phyloP scores from a whole-genome alignment of 1,139 yeast species.

The Geotrichum citri-aurantii region DNA sequence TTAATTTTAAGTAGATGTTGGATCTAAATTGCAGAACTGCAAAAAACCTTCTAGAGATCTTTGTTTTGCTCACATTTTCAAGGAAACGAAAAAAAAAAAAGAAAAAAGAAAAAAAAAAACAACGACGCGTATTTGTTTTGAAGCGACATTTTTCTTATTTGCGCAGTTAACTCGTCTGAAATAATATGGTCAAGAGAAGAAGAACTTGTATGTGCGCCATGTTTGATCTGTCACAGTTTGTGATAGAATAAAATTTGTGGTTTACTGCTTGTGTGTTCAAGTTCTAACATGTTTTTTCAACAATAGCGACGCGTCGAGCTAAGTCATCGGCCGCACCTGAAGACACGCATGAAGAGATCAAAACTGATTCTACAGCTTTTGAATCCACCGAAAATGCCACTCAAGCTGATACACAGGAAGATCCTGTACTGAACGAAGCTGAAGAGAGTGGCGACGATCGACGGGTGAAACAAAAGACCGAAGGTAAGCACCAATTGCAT shows the following conservation, averaged over 20 bases:
- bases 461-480: background rate
- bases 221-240: background rate
- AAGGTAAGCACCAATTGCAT: background rate
- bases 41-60: background rate
- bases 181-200: slow-evolving; percentile 18
- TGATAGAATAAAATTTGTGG: background rate
- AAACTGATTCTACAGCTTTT: background rate
- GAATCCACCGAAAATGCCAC: background rate
- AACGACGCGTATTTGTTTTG: background rate
- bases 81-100: background rate
- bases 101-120: background rate
- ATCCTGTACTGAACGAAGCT: slow-evolving; percentile 1
- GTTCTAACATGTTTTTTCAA: background rate
- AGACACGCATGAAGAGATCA: slow-evolving; percentile 7
- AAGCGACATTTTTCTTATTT: background rate
- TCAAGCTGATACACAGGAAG: slow-evolving; percentile 11
- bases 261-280: background rate
- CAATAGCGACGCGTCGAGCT: slow-evolving; percentile 14
- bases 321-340: slow-evolving; percentile 7
- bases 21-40: background rate
- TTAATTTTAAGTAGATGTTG: background rate
- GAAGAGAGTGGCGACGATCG: background rate
- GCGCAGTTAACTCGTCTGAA: background rate
- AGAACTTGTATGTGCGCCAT: slow-evolving; percentile 19
- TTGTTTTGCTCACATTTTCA: background rate